Conservation (phyloP, 1,284 basidiomycete genomes). For the Tranzscheliella williamsii region DNA sequence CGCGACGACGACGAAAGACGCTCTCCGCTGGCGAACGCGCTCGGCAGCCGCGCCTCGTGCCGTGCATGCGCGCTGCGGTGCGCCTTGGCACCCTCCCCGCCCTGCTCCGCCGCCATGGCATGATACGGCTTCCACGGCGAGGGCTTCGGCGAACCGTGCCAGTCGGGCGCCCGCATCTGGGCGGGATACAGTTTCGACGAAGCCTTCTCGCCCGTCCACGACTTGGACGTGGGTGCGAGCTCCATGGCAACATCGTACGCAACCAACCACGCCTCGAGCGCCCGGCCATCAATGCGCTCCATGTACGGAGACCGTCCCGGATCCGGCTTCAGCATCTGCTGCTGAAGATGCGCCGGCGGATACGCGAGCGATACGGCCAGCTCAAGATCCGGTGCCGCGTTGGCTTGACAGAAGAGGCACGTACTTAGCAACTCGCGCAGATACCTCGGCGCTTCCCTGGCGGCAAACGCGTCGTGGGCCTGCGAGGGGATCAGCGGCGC, state of each 20-base stretch:
- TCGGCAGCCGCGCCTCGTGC: no score
- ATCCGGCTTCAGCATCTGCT: slow-evolving; percentile 18
- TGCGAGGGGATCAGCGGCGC: no score
- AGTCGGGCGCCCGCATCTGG: neutral
- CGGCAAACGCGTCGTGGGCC: slow-evolving; percentile 10
- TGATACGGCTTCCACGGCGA: no score
- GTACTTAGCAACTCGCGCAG: slow-evolving; percentile 27
- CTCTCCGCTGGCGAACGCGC: no score
- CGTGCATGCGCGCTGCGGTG: no score
- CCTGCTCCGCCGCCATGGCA: no score
- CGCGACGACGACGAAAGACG: neutral
- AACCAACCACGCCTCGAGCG: slow-evolving; percentile 29
- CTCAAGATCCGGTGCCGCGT: slow-evolving; percentile 1
- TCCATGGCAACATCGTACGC: slow-evolving; percentile 17
- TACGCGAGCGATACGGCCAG: slow-evolving; percentile 27
- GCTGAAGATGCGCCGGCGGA: slow-evolving; percentile 24
- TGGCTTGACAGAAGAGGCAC: slow-evolving; percentile 16
- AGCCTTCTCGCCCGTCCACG: slow-evolving; percentile 33
- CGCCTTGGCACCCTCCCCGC: no score
- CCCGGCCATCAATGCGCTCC: slow-evolving; percentile 22
- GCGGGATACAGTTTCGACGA: slow-evolving; percentile 7
- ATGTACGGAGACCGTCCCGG: slow-evolving; percentile 7
- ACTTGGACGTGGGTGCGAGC: slow-evolving; percentile 24
- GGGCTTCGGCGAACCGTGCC: neutral
- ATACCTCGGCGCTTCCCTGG: slow-evolving; percentile 16